Conservation (phyloP, 2,329 filamentous ascomycete species). For the Colletotrichum horii region DNA sequence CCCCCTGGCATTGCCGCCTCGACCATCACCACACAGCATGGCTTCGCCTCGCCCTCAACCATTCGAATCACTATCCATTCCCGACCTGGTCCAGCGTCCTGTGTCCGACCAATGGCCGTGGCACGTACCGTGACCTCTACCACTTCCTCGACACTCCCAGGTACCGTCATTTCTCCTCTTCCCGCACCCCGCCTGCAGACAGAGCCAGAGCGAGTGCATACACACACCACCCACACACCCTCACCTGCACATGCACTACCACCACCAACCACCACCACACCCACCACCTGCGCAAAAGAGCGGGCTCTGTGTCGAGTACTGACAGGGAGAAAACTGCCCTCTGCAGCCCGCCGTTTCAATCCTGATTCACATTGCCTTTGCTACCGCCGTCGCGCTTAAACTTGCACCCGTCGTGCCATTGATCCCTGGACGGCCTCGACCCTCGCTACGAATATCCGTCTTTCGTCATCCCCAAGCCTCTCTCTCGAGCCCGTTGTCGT, state of each 20-base stretch:
- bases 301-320: background rate
- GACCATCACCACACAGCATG: background rate
- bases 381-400: background rate
- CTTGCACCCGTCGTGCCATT: background rate
- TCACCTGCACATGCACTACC: background rate
- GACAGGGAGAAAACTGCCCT: background rate
- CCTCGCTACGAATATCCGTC: background rate
- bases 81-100: background rate
- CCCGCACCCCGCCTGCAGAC: background rate
- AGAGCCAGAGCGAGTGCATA: background rate
- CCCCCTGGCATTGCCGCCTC: background rate
- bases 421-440: background rate
- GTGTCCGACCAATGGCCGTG: background rate
- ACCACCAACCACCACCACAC: background rate
- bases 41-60: background rate
- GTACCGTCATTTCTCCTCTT: background rate
- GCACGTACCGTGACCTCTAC: background rate
- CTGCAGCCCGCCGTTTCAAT: background rate
- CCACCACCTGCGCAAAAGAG: background rate
- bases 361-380: background rate
- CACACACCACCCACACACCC: background rate
- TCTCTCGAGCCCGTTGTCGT: background rate
- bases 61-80: background rate
- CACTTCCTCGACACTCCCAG: background rate
- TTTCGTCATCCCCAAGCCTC: background rate